Percentiles rank a stretch among this genome's conserved stretches.
Evolutionary conservation across 441 rosid species (phyloP).

Genomic region (Metrosideros polymorpha): DNA sequence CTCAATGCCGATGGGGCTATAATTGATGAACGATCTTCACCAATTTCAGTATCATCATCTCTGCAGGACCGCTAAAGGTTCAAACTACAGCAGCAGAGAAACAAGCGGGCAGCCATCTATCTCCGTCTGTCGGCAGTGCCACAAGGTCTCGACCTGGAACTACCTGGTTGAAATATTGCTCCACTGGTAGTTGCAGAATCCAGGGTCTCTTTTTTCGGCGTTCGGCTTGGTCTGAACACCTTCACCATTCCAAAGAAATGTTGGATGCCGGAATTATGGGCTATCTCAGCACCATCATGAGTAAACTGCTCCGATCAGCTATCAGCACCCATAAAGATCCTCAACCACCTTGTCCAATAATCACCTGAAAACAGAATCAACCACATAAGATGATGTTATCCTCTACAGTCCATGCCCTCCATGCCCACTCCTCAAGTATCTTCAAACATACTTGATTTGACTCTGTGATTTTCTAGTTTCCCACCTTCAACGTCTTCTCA

Average conservation of each 20-base stretch:
- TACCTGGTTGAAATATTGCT: not conserved
- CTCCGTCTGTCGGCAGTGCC: not conserved
- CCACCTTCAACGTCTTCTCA: not conserved
- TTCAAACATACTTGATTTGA: not conserved
- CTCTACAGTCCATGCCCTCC: not conserved
- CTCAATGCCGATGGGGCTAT: not conserved
- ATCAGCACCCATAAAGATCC: not conserved
- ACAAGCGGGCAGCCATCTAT: not conserved
- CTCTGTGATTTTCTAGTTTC: not conserved
- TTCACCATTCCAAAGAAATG: not conserved
- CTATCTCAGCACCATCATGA: not conserved
- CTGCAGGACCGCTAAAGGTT: not conserved
- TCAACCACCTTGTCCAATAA: not conserved
- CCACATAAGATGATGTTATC: not conserved
- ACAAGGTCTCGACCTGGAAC: not conserved
- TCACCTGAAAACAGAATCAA: not conserved
- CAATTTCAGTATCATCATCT: not conserved
- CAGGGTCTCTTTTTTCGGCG: not conserved
- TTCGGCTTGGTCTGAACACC: not conserved
- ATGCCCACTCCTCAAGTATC: not conserved
- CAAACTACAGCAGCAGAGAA: not conserved
- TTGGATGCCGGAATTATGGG: not conserved
- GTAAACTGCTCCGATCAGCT: not conserved
- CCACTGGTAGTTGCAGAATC: not conserved
- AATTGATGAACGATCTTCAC: not conserved